Base-by-base conservation (phyloP, 73 alveolate genomes). In the Blepharisma japonicum region DNA sequence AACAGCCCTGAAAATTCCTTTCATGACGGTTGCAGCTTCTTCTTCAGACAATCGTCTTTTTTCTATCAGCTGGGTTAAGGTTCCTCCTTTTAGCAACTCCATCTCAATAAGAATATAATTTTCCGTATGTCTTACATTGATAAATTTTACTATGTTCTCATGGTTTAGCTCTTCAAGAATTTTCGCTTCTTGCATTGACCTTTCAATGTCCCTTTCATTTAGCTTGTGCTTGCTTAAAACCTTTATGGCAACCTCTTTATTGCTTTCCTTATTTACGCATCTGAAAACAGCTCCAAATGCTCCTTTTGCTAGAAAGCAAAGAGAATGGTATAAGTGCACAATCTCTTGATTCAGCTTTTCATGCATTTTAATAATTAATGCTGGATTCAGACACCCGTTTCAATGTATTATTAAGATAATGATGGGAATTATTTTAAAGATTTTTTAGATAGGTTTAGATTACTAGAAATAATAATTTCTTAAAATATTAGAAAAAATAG, bases 281-380 rank as follows among this genome's bases (percentile, higher is more conserved):
- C 23, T n/a, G 47, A 8, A 61, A 14, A 61, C 74, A 14, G 18
- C 18, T n/a, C 74, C 47, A 39, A 61, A 61, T 14, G 74, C 74
- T 18, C 74, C 74, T 61, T 61, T 25, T 14, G 47, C 74, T 20
- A 61, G 14, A 20, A 53, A 32, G 3, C 42, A 32, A 32, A 32
- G 0, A 32, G 42, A 32, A 32, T 32, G 42, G 42, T 32, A 32
- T 32, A 32, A 32, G 42, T 32, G 42, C 42, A 3, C 42, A 32
- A 32, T 32, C 42, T 32, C 42, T 32, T 32, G 42, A 32, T 3
- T 32, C 42, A 32, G 42, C 42, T 32, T 32, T 32, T 32, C 42
- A 32, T 32, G 42, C 42, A 32, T 32, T 32, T 32, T 32, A 32
- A 32, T 32, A 32, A 32, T 32, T 32, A 32, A 32, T 32, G 42